Base-by-base conservation (phyloP, 805 yeast genomes). In the Priceomyces fermenticarens region DNA sequence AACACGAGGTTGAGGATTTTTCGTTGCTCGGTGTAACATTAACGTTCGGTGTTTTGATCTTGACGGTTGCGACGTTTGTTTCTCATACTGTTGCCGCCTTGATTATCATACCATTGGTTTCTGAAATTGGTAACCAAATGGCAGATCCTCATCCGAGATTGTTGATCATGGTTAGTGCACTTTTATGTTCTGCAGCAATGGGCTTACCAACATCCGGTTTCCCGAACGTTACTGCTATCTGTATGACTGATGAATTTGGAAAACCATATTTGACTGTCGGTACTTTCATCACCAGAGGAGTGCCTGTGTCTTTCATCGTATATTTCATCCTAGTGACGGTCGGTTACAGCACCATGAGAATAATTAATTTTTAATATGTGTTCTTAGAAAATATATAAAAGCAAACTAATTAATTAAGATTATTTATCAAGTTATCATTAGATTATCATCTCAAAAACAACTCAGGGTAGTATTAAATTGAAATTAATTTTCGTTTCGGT, bases 21-120 rank as follows among this genome's bases (percentile, higher is more conserved):
- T 80, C 88, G 6, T 61, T 88, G 30, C 88, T 85, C 55, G 81
- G 84, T 3, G 83, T 93, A 29, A 73, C 86, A 49, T 57, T 86
- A 6, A 74, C 85, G 3, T 91, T 93, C 59, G 97, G 98, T 3
- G 64, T 85, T 12, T 77, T 91, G 49, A 85, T 89, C 34, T 67
- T 90, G 32, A 76, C 80, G 2, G 82, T 89, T 68, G 98, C 98
- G 1, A 90, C 98, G 0, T 93, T 93, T 65, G 95, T 93, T 10
- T 86, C 96, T 11, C 99, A 91, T 60, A 93, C 98, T 0, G 99
- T 91, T 26, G 97, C 98, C 1, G 98, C 98, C 0, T 74, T 93
- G 60, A 93, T 93, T 43, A 79, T 91, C 39, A 80, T 91, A 33
- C 99, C 99, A 8, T 70, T 93, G 45, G 90, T 93, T 54, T 81